Percentiles rank a stretch among this genome's conserved stretches.
phyloP scores from a whole-genome alignment of 2,329 filamentous ascomycete genomes.

The Fusarium sambucinum region DNA sequence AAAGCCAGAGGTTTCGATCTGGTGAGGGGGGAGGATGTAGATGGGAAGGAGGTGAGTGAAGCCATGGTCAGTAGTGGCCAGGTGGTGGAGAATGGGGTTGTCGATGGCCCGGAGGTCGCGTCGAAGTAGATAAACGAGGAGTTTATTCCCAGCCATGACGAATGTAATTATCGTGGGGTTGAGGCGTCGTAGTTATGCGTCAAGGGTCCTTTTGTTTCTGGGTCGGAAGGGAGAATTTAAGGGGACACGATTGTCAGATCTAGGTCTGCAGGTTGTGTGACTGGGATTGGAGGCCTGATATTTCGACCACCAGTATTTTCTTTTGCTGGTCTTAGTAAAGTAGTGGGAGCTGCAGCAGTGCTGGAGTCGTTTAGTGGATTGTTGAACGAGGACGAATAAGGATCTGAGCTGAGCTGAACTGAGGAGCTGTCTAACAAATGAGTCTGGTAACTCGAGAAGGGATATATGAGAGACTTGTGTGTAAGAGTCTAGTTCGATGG shows the following conservation, averaged over 20 bases:
- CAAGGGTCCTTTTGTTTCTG: not conserved
- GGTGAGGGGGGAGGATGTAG: slow-evolving; percentile 75
- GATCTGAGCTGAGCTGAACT: not conserved
- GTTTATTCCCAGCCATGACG: slow-evolving; percentile 56
- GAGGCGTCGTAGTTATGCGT: not conserved
- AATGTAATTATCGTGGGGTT: not conserved
- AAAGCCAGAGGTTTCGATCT: slow-evolving; percentile 82
- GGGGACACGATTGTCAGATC: slow-evolving; percentile 20
- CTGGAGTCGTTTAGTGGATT: slow-evolving; percentile 9
- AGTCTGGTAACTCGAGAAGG: slow-evolving; percentile 27
- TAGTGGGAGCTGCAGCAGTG: slow-evolving; percentile 6
- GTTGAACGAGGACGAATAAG: slow-evolving; percentile 1
- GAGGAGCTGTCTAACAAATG: not conserved
- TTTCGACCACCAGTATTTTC: slow-evolving; percentile 6
- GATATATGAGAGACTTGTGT: not conserved
- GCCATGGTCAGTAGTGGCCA: slow-evolving; percentile 63
- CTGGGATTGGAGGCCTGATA: slow-evolving; percentile 14
- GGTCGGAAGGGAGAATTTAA: not conserved
- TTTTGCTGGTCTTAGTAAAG: slow-evolving; percentile 1
- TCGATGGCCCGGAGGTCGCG: slow-evolving; percentile 79
- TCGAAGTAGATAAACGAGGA: slow-evolving; percentile 78
- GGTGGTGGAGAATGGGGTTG: slow-evolving; percentile 77
- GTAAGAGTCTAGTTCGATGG: slow-evolving; percentile 8
- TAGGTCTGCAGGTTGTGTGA: slow-evolving; percentile 11
- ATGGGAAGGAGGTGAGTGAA: slow-evolving; percentile 79